Base-by-base conservation (phyloP, 148 eudicot species). In the Chenopodium quinoa region DNA sequence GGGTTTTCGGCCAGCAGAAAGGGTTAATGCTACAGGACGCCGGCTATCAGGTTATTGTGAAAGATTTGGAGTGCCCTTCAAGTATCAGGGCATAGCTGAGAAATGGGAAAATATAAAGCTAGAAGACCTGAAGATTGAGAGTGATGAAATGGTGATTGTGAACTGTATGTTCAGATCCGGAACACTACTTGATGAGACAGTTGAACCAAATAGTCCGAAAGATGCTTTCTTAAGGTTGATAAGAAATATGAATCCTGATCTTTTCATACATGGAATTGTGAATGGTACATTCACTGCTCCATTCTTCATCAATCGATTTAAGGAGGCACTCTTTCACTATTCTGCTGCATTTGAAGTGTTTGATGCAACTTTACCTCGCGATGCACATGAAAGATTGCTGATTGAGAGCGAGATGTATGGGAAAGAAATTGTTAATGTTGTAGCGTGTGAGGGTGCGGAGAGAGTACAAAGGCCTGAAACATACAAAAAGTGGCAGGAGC, bases 271-370 rank as follows among this genome's bases (percentile, higher is more conserved):
- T 37, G 90, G 87, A 14, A 60, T 90, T 8, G 40, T 83, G 3
- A 91, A 91, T 76, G 94, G 92, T 13, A 72, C 86, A 17, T 87
- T 84, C 60, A 84, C 77, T 31, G 91, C 94, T 4, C 92, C 94
- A 1, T 91, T 89, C 72, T 91, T 91, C 71, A 82, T 81, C 34
- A 88, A 90, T 1, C 82, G 94, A 20, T 91, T 89, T 60, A 82
- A 76, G 70, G 94, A 89, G 75, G 85, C 90, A 8, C 44, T 90
- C 9, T 85, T 80, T 48, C 86, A 90, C 37, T 88, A 82, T 70
- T 86, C 86, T 2, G 62, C 89, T 0, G 32, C 77, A 70, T 88
- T 86, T 32, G 90, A 88, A 73, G 77, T 90, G 80, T 82, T 85
- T 56, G 90, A 90, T 20, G 82, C 88, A 34, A 87, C 83, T 27